Base-by-base conservation (phyloP, 257 asterid genomes). In the Sherardia arvensis region DNA sequence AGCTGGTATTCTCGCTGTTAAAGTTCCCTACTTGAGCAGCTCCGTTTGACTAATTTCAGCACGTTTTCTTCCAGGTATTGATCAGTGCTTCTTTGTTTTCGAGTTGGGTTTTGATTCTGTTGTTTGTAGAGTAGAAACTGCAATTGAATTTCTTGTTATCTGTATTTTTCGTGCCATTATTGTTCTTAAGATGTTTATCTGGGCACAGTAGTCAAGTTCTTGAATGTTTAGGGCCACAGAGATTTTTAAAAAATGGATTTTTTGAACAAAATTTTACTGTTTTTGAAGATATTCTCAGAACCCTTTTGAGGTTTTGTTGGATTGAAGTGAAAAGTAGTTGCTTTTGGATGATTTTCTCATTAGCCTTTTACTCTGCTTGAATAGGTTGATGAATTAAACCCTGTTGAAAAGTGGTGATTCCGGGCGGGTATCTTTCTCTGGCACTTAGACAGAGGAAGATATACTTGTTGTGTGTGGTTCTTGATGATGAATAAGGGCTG, bases 401-500 rank as follows among this genome's bases (percentile, higher is more conserved):
- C 45, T 58, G 21, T 9, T 23, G 49, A 48, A 56, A 43, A n/a
- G 5, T 23, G 51, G 48, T 43, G 65, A 30, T 61, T 26, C 25
- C 17, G n/a, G n/a, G n/a, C 2, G 15, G 54, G n/a, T 59, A 36
- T 7, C 38, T 53, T 53, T 53, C 27, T 53, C 38, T 59, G 20
- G 47, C 22, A 5, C 20, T 49, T n/a, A 20, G 26, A 49, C 56
- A 43, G 51, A 15, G 51, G 51, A 43, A 43, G 51, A 43, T 49
- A 17, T 25, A 2, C 23, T 61, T 66, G 30, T 55, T 23, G 3
- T 4, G n/a, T 30, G 32, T 62, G 69, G 33, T 68, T 47, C 17
- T 69, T 74, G 63, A 66, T 8, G 70, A 65, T 34, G 49, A 65
- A 62, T 66, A 81, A 91, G 85, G 72, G 76, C 73, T 82, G 53